Evolutionary conservation across 2,329 filamentous ascomycete genomes (phyloP).

Genomic region (Acrocalymma vagum): DNA sequence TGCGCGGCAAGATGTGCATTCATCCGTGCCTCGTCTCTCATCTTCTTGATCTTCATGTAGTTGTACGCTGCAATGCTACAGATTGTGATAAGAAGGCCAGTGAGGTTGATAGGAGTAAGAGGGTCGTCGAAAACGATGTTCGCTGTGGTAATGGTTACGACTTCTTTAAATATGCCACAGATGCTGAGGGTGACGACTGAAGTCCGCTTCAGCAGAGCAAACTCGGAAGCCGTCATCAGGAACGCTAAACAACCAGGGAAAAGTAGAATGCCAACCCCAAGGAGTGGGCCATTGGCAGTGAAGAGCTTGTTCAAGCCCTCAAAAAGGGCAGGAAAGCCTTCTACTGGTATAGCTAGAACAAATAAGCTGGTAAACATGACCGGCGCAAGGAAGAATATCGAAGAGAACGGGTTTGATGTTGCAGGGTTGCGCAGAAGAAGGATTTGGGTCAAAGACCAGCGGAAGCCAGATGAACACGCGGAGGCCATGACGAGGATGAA

Average conservation of each 20-base stretch:
- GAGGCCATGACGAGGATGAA: slow-evolving; percentile 94
- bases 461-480: slow-evolving; percentile 94
- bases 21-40: slow-evolving; percentile 77
- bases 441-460: slow-evolving; percentile 98
- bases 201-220: slow-evolving; percentile 91
- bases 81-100: slow-evolving; percentile 88
- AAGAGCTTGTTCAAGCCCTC: slow-evolving; percentile 72
- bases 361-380: slow-evolving; percentile 92
- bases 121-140: slow-evolving; percentile 88
- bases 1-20: slow-evolving; percentile 53
- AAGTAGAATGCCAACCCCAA: slow-evolving; percentile 77
- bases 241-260: slow-evolving; percentile 94
- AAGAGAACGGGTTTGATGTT: slow-evolving; percentile 95
- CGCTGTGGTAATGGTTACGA: slow-evolving; percentile 91
- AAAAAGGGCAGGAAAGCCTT: slow-evolving; percentile 75
- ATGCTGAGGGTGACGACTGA: slow-evolving; percentile 96
- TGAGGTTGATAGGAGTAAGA: slow-evolving; percentile 86
- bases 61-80: slow-evolving; percentile 89
- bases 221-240: slow-evolving; percentile 95
- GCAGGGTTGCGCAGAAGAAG: slow-evolving; percentile 92
- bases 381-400: slow-evolving; percentile 96
- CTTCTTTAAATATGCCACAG: slow-evolving; percentile 98
- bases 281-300: slow-evolving; percentile 71
- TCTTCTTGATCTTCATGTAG: slow-evolving; percentile 89
- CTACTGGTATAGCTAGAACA: slow-evolving; percentile 82